Base-by-base conservation (phyloP, 257 asterid genomes). In the Catharanthus roseus region DNA sequence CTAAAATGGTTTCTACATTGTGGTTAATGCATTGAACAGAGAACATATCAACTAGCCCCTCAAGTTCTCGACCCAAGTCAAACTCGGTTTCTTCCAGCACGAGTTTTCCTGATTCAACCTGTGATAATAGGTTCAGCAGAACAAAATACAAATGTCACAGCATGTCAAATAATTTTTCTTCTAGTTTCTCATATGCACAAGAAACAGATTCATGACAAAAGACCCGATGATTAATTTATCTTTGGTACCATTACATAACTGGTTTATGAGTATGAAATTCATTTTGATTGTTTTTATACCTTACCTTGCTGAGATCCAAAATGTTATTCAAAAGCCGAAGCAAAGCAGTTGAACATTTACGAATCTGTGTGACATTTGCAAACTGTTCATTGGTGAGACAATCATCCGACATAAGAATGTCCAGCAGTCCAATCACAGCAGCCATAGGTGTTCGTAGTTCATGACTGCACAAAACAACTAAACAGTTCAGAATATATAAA, bases 401-500 rank as follows among this genome's bases (percentile, higher is more conserved):
- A 70, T 89, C 87, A 66, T 92, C 98, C 67, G 91, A 74, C 79
- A 86, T 82, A 41, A 92, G 98, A 73, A 92, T 92, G 77, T 92
- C 98, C 68, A 92, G 88, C 76, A 92, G 79, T 23, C 98, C 98
- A 79, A 92, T 92, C 68, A 92, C 98, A 39, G 98, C 97, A 74
- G 98, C 98, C 97, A 92, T 92, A 68, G 98, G 98, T 56, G 98
- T 92, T 41, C 98, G 86, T 75, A 92, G 88, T 64, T 92, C 98
- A 67, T 92, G 98, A 80, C 98, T 92, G 84, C 73, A 65, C 38
- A 67, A 77, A 42, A 57, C 44, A 75, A 64, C 67, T 16, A 66
- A 72, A 74, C 5, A 74, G 26, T 49, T 67, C 39, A 49, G 24
- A 49, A 21, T 21, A 26, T 39, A 65, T 19, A 73, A 23, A n/a